phyloP scores from a whole-genome alignment of 257 asterid genomes.

The Linderniella brevidens region DNA sequence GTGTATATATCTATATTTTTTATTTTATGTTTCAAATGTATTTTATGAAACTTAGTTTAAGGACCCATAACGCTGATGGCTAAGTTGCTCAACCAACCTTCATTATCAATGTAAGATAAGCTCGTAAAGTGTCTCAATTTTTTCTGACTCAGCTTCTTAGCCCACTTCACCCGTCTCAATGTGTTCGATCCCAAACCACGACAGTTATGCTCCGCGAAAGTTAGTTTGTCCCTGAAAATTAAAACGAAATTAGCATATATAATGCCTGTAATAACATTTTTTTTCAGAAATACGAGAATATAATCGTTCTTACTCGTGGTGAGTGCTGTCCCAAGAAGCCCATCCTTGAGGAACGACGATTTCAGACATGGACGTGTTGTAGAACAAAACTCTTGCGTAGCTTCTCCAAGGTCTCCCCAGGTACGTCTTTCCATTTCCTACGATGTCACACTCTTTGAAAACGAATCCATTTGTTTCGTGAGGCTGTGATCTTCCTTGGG shows the following conservation, averaged over 20 bases:
- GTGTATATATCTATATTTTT: too few relatives aligned
- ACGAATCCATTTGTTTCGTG: slow-evolving; percentile 23
- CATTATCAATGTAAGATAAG: not conserved
- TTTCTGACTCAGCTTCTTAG: not conserved
- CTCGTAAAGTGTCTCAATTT: not conserved
- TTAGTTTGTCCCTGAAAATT: not conserved
- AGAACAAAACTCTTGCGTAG: slow-evolving; percentile 50
- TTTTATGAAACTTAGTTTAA: not conserved
- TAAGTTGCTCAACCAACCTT: not conserved
- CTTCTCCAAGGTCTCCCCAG: slow-evolving; percentile 63
- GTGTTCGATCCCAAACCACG: not conserved
- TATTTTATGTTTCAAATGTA: too few relatives aligned
- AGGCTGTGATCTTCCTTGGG: slow-evolving; percentile 28
- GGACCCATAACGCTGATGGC: not conserved
- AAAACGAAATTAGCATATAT: not conserved
- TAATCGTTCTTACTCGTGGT: slow-evolving; percentile 22
- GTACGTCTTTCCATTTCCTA: slow-evolving; percentile 22
- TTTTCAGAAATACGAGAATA: too few relatives aligned
- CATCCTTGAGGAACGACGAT: slow-evolving; percentile 47
- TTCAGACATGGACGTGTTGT: slow-evolving; percentile 21
- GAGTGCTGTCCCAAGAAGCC: slow-evolving; percentile 25
- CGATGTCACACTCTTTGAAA: slow-evolving; percentile 20
- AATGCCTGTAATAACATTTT: not conserved
- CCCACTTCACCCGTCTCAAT: not conserved
- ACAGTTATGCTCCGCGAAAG: not conserved